Conservation (phyloP, 148 eudicot species). For the Cornus kousa region DNA sequence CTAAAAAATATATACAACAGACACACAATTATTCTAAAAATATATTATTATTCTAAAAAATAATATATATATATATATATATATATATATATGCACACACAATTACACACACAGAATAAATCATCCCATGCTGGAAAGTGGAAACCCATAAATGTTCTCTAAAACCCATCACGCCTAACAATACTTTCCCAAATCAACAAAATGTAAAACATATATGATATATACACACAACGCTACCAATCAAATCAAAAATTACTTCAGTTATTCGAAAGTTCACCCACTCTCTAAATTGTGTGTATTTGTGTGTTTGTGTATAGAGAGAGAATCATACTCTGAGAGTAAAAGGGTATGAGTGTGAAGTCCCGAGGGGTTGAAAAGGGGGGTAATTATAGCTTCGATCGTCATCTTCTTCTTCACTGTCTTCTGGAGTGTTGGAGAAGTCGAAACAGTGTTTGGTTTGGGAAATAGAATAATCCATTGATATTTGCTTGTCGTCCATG, state of each 20-base stretch:
- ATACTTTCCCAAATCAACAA: too few relatives aligned
- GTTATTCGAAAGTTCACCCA: neutral
- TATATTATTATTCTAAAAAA: too few relatives aligned
- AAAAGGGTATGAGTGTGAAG: neutral
- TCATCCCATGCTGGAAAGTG: too few relatives aligned
- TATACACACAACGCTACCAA: neutral
- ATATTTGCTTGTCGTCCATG: slow-evolving; percentile 10
- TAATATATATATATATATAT: too few relatives aligned
- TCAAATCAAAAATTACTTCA: neutral
- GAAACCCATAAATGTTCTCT: too few relatives aligned
- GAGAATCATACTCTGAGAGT: neutral
- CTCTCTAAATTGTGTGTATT: neutral
- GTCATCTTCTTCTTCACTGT: neutral
- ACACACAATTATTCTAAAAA: too few relatives aligned
- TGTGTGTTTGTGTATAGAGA: neutral
- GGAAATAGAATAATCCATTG: slow-evolving; percentile 2
- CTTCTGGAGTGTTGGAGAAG: slow-evolving; percentile 7
- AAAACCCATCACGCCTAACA: too few relatives aligned
- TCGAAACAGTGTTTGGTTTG: neutral
- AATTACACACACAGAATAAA: too few relatives aligned
- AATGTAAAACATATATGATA: too few relatives aligned
- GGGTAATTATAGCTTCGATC: neutral
- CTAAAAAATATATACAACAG: too few relatives aligned
- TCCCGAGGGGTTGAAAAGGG: neutral
- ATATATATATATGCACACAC: too few relatives aligned